Base-by-base conservation (phyloP, 2,329 filamentous ascomycete genomes). In the Calcarisporium arbuscula region DNA sequence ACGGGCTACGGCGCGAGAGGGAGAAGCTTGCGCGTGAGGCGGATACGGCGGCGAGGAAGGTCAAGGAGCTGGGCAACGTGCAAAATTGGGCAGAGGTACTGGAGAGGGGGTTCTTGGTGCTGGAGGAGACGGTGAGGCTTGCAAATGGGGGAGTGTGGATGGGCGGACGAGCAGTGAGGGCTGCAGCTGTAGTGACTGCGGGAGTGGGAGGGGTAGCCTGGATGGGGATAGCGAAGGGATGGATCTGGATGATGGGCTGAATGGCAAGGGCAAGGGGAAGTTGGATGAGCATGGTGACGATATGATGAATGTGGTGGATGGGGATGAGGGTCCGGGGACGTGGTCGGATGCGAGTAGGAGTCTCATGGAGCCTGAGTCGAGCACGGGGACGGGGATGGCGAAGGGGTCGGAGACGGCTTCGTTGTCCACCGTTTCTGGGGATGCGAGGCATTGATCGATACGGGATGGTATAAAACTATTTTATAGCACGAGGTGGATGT, bases 11-110 rank as follows among this genome's bases (percentile, higher is more conserved):
- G 31, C 70, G 70, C 45, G 80, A 87, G 54, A 80, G 72, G 32
- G 76, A 80, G 41, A 73, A 75, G 57, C 70, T 85, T 51, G 72
- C 75, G 45, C 72, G 72, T 45, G 66, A 85, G 47, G 77, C 78
- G 5, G 72, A 74, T 45, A 70, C 69, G 38, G 79, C 80, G 22
- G 72, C 74, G 29, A 70, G 71, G 44, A 71, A 70, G 50, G 64
- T 90, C 39, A 89, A 88, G 62, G 84, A 88, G 67, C 66, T 88
- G 41, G 84, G 85, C 17, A 80, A 88, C 53, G 74, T 90, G 52
- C 84, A 90, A 67, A 89, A 89, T 57, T 92, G 85, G 85, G 83
- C 85, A 16, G 85, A 92, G 70, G 77, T 88, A 61, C 67, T 90
- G 51, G 85, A 81, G 67, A 58, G 76, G 39, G 75, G 80, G 45